Evolutionary conservation across 495 filamentous ascomycete species (phyloP), one percentile per base, ranked within the genome.

Genomic region (Bathelium albidoporum): DNA sequence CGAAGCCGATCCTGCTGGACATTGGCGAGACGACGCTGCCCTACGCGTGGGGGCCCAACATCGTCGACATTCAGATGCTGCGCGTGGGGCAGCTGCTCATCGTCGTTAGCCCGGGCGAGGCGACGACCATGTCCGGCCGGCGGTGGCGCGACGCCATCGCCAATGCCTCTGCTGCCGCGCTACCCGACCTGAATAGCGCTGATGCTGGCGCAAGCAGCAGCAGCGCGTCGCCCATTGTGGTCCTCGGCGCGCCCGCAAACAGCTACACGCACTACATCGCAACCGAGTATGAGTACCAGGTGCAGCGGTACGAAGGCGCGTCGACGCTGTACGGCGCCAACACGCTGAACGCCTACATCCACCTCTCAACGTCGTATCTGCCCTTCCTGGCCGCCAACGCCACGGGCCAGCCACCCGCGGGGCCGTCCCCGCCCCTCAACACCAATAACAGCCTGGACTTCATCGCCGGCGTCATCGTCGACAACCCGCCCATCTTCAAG

Each of bases 221-320:
- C 14, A 66, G 28, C 18, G 39, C 1, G 53, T 71, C 81, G 1
- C 90, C 91, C 1, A 74, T 90, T 20, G 88, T 95, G 11, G 89
- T 97, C 26, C 78, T 98, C 16, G 94, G 94, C n/a, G 91, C 89
- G 0, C 94, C 93, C 3, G 89, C 92, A 10, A 98, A 98, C 74
- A 91, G 82, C 68, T 98, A 98, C 73, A 91, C 94, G 16, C 94
- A 98, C 72, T 98, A 98, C 73, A 95, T 96, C 74, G 76, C 90
- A 11, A 98, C 94, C 0, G 85, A 90, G 68, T 90, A 97, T 72
- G 94, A 98, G 71, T 98, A 97, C 72, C 73, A 74, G 18, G 82
- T 92, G 61, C 94, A 98, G 74, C 85, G 94, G 58, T 97, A 97
- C 75, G 94, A 98, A 76, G 94, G 94, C 59, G 94, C 91, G 18